These are phyloP conservation scores for Ophiocordyceps robertsii DNA, from an alignment of 2,329 filamentous ascomycete genomes.

Conservation along the genomic window DNA sequence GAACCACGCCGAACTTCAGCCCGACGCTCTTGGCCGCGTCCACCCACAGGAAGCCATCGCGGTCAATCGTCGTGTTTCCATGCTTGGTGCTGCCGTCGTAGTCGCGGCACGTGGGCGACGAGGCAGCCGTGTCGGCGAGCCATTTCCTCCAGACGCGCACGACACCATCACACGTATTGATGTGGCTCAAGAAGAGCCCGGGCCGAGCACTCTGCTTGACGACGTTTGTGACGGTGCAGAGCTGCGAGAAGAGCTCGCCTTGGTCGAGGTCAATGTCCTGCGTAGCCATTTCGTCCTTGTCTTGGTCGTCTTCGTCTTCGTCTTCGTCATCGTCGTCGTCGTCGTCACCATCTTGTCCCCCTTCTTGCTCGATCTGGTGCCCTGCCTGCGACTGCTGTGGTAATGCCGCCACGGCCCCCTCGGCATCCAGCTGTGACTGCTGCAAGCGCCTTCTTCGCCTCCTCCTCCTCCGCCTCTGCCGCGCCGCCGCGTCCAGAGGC, in stretches of 20 bases:
- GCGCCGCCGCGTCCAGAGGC: constrained; percentile 13
- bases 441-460: background rate
- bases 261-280: constrained; percentile 53
- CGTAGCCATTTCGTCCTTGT: constrained; percentile 31
- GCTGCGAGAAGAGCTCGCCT: constrained; percentile 60
- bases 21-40: constrained; percentile 51
- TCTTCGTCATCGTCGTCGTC: constrained; percentile 12
- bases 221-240: constrained; percentile 55
- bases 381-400: too few species aligned
- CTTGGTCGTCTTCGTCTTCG: constrained; percentile 12
- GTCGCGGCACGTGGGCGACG: too few species aligned
- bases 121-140: constrained; percentile 34
- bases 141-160: constrained; percentile 62
- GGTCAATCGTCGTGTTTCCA: constrained; percentile 1
- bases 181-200: constrained; percentile 49
- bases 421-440: background rate
- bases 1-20: constrained; percentile 47
- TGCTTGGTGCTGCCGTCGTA: background rate
- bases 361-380: background rate
- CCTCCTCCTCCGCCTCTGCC: constrained; percentile 7
- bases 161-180: constrained; percentile 54
- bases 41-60: constrained; percentile 49
- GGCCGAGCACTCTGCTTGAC: constrained; percentile 49
- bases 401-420: too few species aligned
- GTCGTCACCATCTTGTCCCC: background rate